Evolutionary conservation across 2,329 filamentous ascomycete species (phyloP).

Genomic region (Didymosphaeria variabile): DNA sequence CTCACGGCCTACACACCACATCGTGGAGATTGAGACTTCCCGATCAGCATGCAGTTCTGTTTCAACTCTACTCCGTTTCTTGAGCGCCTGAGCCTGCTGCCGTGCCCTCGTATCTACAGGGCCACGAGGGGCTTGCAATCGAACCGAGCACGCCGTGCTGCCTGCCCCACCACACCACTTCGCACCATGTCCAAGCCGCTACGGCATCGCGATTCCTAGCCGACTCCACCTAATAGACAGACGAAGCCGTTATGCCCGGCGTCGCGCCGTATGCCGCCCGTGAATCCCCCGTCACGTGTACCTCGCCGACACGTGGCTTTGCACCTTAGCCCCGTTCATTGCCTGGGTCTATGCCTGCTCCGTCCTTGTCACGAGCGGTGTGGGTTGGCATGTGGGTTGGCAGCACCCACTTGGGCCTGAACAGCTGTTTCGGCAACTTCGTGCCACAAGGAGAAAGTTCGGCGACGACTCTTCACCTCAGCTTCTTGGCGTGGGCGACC

Average conservation of each 20-base stretch:
- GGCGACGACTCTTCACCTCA: conserved; percentile 65
- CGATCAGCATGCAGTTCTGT: background rate
- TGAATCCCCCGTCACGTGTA: conserved; percentile 7
- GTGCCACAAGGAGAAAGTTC: background rate
- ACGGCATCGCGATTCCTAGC: conserved; percentile 7
- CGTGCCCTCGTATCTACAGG: background rate
- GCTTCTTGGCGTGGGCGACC: conserved; percentile 88
- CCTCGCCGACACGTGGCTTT: background rate
- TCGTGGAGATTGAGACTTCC: conserved; percentile 10
- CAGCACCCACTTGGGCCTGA: background rate
- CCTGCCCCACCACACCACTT: conserved; percentile 14
- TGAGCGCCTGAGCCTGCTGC: background rate
- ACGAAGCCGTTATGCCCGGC: conserved; percentile 5
- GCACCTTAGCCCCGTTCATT: background rate
- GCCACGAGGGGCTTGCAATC: background rate
- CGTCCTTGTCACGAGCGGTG: background rate
- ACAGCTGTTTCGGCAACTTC: background rate
- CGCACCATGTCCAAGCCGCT: conserved; percentile 4
- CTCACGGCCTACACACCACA: conserved; percentile 8
- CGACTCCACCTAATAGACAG: conserved; percentile 9
- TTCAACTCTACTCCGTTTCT: background rate
- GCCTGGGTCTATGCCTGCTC: conserved; percentile 5
- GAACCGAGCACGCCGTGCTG: background rate
- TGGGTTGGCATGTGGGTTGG: background rate
- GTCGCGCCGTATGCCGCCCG: background rate